A percentile compares a stretch with the other conserved stretches of the same genome.
Evolutionary conservation across 139 green algal species (phyloP).

Genomic region (Tetraselmis chui): DNA sequence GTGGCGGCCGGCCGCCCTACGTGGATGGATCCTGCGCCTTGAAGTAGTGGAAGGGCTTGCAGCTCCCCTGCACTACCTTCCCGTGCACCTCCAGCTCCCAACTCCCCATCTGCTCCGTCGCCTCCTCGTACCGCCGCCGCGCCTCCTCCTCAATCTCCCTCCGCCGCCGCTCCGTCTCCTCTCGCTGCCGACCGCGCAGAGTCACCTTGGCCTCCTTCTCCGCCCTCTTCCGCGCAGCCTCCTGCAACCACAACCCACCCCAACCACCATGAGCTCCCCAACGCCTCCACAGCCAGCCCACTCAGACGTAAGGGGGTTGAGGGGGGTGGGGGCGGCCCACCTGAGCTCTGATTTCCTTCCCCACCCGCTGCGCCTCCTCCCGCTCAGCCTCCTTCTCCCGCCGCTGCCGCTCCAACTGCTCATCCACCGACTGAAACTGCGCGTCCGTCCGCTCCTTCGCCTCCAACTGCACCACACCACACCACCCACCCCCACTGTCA

Average conservation of each 20-base stretch:
- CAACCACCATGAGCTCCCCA: too few relatives aligned
- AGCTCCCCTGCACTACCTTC: background rate
- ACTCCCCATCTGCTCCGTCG: background rate
- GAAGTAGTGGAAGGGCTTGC: background rate
- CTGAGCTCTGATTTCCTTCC: background rate
- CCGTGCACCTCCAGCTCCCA: background rate
- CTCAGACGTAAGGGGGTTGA: too few relatives aligned
- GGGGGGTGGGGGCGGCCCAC: background rate
- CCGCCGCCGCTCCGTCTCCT: background rate
- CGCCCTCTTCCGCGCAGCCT: background rate
- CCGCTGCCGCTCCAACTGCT: background rate
- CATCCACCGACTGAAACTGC: background rate
- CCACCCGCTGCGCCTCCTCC: background rate
- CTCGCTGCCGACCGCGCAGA: background rate
- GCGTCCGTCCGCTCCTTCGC: background rate
- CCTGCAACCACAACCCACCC: background rate
- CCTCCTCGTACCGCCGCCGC: background rate
- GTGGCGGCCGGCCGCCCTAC: background rate
- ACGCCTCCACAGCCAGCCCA: too few relatives aligned
- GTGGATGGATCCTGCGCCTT: background rate
- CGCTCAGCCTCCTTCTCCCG: background rate
- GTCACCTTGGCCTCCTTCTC: background rate
- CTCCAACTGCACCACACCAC: background rate
- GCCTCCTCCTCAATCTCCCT: background rate
- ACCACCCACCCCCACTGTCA: too few relatives aligned